Evolutionary conservation across 176 grass and related monocot species (phyloP), one percentile per base, ranked within the genome.

Genomic region (Triticum dicoccoides): DNA sequence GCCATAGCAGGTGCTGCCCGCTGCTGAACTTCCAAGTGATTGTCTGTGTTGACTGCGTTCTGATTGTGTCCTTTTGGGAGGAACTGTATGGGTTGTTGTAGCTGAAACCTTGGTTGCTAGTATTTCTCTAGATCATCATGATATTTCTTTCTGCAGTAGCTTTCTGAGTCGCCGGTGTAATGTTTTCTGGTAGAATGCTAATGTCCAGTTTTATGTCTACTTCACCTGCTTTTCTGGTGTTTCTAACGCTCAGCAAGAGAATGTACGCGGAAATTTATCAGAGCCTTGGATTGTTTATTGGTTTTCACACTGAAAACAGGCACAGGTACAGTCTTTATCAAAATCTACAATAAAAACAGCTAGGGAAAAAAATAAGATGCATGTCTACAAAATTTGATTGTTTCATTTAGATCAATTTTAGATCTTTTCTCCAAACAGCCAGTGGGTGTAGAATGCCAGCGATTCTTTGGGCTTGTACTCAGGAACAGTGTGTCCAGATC

Each of bases 391-490:
- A 34, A 34, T 20, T 58, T 69, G 7, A 20, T 34, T 58, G 75
- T 18, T 12, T 8, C 17, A 20, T 58, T n/a, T 5, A 1, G 21
- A 6, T 67, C 29, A 15, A 37, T 11, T 52, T 90, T 70, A 95
- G 17, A 98, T 82, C n/a, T 89, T 93, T 51, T 77, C 35, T 68
- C 86, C 90, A 25, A 83, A 74, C 32, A 95, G 44, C 88, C 91
- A 94, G 42, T 80, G 88, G 6, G 35, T 85, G 69, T 94, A 95
- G 81, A 98, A 98, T 5, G 84, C 82, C 18, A 98, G 86, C 9
- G 96, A 76, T 76, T 95, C 91, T 83, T 80, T 86, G 4, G 93
- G 93, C 70, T 98, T 98, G 86, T 98, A 92, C 59, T 95, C 93
- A 3, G 93, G 93, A 81, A 95, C 91, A 56, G 89, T 90, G 45